Base-by-base conservation (phyloP, 345 rosid species). In the Odontarrhena argentea region DNA sequence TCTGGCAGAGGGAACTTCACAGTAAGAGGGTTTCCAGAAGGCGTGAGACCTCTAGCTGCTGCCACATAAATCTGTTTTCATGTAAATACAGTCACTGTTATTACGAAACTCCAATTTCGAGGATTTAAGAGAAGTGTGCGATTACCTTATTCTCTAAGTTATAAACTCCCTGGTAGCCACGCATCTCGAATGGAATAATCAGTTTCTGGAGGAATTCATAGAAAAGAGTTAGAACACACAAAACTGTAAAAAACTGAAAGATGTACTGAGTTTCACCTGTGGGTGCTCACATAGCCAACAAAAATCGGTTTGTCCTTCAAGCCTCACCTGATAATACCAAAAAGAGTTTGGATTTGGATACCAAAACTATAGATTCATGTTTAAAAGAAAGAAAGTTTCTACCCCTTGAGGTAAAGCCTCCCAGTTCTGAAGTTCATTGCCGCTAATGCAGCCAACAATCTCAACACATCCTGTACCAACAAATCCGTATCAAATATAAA, bases 211-310 rank as follows among this genome's bases (percentile, higher is more conserved):
- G 28, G 15, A 38, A 64, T 43, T 8, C 7, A 15, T 3, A 49
- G 52, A 60, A 44, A 15, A 34, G 26, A 24, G 41, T 7, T 18
- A 63, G 13, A 5, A 41, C 4, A 37, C 18, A 49, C 12, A 62
- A 50, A 43, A 41, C 28, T 47, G 71, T 25, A 74, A 3, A 53
- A 28, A 11, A 48, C 4, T 1, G 18, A 22, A 67, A 49, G n/a
- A 11, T 38, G 30, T 72, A 67, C 28, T 36, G 49, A 71, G 5
- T 0, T 41, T 61, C 11, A 90, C 99, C 92, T 93, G 86, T 61
- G 97, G 95, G 46, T 79, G 65, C 68, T 91, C 97, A 57, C 98
- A 93, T 37, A 93, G 94, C 96, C 98, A 93, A 79, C 98, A 90
- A 73, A 83, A 88, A 52, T 88, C 78, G 4, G 94, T 85, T 74